Evolutionary conservation across 2,329 filamentous ascomycete species (phyloP), one percentile per base, ranked within the genome.

Genomic region (Allantophomopsis cytisporea): DNA sequence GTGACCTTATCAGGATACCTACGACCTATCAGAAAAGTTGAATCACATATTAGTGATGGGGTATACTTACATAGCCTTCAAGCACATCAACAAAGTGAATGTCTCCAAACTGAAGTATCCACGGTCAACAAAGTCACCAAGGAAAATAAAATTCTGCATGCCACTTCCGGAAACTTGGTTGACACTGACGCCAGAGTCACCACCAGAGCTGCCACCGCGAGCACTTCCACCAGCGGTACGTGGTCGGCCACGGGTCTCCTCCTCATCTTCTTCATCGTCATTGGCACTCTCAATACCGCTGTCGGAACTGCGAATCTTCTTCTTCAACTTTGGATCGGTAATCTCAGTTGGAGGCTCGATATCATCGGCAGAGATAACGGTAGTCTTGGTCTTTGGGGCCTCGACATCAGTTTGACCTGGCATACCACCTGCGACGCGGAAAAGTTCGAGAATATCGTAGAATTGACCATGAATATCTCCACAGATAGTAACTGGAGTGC

Each of bases 381-480:
- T 76, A 7, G 80, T 78, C 21, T 73, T 65, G 10, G 79, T 81
- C 51, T 77, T 73, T 13, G 83, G 80, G 12, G 73, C 64, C 54
- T 87, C 72, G 18, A 78, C 69, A 45, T 79, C 73, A 31, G 75
- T 73, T 52, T 94, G 83, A 52, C 86, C 86, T 10, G 91, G 91
- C 84, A 96, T 95, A 48, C 91, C 91, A 44, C 91, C 91, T 36
- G 89, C 87, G 32, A 98, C 89, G 39, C 88, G 82, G 63, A 98
- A 98, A 37, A 98, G 77, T 66, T 98, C 91, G 45, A 96, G 76
- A 8, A 98, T 71, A 60, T 98, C 91, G 64, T 98, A 96, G 61
- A 96, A 96, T 64, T 98, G 91, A 52, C 91, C 91, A 62, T 98
- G 91, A 46, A 98, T 96, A 58, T 98, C 91, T 56, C 91, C 91